Evolutionary conservation across 306 rosid species (phyloP).

Genomic region (Crotalaria pallida): DNA sequence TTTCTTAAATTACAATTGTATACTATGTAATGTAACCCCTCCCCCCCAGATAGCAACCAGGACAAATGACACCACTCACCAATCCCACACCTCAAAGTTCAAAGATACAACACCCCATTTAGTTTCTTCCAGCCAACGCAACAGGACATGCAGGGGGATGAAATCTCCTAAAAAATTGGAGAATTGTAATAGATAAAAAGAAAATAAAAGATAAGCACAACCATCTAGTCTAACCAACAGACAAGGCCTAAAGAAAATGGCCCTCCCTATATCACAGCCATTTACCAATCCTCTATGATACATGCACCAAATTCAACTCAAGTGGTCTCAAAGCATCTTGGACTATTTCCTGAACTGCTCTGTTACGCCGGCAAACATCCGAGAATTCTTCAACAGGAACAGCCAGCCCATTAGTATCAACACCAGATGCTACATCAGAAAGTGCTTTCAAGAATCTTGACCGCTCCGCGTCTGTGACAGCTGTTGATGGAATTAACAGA

Average conservation of each 20-base stretch:
- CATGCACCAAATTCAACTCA: slow-evolving; percentile 59
- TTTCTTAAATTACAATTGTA: slow-evolving; percentile 73
- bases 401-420: slow-evolving; percentile 44
- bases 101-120: slow-evolving; percentile 40
- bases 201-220: slow-evolving; percentile 38
- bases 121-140: slow-evolving; percentile 50
- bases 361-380: slow-evolving; percentile 89
- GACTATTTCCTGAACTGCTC: slow-evolving; percentile 95
- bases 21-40: slow-evolving; percentile 46
- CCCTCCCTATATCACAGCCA: slow-evolving; percentile 41
- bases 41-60: slow-evolving; percentile 47
- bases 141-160: slow-evolving; percentile 39
- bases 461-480: slow-evolving; percentile 79
- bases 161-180: slow-evolving; percentile 93
- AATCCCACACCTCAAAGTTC: slow-evolving; percentile 47
- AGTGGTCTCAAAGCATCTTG: slow-evolving; percentile 97
- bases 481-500: slow-evolving; percentile 73
- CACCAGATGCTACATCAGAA: slow-evolving; percentile 81
- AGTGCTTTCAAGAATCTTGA: slow-evolving; percentile 76
- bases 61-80: slow-evolving; percentile 50
- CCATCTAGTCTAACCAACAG: slow-evolving; percentile 44
- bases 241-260: slow-evolving; percentile 75
- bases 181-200: slow-evolving; percentile 51
- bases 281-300: slow-evolving; percentile 46
- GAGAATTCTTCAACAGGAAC: slow-evolving; percentile 77